A percentile compares a stretch with the other conserved stretches of the same genome.
Evolutionary conservation across 2,329 filamentous ascomycete species (phyloP).

Genomic region (Trichoderma gracile): DNA sequence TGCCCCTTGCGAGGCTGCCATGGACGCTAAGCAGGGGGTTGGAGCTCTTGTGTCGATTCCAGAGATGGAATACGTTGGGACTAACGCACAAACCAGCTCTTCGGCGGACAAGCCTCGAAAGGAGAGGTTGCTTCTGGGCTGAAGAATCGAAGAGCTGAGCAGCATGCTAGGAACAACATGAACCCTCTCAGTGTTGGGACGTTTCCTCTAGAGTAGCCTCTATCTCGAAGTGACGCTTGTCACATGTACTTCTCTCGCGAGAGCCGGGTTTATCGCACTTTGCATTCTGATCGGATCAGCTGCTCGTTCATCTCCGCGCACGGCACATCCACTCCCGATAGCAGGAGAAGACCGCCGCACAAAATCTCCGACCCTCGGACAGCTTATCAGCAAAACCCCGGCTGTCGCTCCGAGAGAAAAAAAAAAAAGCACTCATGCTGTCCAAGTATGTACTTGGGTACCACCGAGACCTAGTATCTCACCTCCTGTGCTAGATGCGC

Average conservation of each 20-base stretch:
- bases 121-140: slow-evolving; percentile 11
- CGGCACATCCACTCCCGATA: slow-evolving; percentile 12
- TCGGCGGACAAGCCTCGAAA: slow-evolving; percentile 18
- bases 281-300: slow-evolving; percentile 3
- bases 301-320: slow-evolving; percentile 8
- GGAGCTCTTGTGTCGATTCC: slow-evolving; percentile 10
- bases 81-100: slow-evolving; percentile 9
- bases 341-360: slow-evolving; percentile 8
- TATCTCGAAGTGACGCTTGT: neutral
- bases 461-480: neutral
- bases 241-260: neutral
- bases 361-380: slow-evolving; percentile 22
- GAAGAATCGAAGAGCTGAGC: neutral
- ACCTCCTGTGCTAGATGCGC: neutral
- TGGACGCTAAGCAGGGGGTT: slow-evolving; percentile 23
- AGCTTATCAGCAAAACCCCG: slow-evolving; percentile 12
- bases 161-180: neutral
- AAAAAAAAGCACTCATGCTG: neutral
- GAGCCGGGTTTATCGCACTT: neutral
- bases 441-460: neutral
- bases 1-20: slow-evolving; percentile 24
- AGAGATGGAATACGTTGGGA: slow-evolving; percentile 7
- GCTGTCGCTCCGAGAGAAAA: slow-evolving; percentile 17
- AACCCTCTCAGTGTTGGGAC: neutral
- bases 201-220: neutral